Evolutionary conservation across 2,329 filamentous ascomycete species (phyloP).

Genomic region (Aureobasidium musti): DNA sequence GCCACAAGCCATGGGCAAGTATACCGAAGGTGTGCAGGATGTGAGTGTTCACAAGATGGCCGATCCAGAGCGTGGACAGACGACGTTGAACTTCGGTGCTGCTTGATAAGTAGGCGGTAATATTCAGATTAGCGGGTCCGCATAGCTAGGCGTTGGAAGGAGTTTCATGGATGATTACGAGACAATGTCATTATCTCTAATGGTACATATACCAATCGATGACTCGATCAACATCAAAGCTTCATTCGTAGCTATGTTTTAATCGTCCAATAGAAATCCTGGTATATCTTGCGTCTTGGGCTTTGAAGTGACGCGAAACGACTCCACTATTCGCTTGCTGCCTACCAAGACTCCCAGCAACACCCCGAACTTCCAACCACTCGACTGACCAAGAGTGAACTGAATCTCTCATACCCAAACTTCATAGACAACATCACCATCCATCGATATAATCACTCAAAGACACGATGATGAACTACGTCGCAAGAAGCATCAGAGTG

Average conservation of each 20-base stretch:
- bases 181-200: not conserved
- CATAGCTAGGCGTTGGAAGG: conserved; percentile 23
- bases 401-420: not conserved
- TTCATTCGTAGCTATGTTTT: not conserved
- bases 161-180: conserved; percentile 10
- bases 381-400: not conserved
- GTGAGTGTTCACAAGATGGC: conserved; percentile 73
- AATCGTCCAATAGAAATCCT: not conserved
- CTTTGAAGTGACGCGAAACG: not conserved
- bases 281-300: not conserved
- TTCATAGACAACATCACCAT: not conserved
- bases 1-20: conserved; percentile 72
- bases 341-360: not conserved
- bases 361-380: not conserved
- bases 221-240: not conserved
- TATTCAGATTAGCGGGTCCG: not conserved
- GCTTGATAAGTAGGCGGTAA: not conserved
- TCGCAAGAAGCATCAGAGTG: not conserved
- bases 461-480: not conserved
- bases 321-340: not conserved
- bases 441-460: not conserved
- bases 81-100: conserved; percentile 39
- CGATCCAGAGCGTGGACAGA: conserved; percentile 56
- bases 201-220: not conserved
- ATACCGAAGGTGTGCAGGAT: conserved; percentile 62